Evolutionary conservation across 768 basidiomycete genomes (phyloP).

Genomic region (Boletus sensibilis): DNA sequence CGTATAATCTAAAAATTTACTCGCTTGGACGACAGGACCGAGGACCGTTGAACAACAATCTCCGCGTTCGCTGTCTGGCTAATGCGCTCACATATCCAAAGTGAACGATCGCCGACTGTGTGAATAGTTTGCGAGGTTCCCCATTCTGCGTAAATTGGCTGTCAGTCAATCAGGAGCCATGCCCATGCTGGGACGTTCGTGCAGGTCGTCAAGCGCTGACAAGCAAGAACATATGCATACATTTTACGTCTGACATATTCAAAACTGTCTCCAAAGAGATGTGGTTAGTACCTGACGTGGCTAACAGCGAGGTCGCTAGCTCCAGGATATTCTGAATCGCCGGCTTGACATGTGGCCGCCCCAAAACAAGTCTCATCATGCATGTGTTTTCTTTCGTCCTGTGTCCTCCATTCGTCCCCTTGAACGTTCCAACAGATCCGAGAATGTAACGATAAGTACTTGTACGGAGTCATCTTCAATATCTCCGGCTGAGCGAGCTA

Average conservation of each 20-base stretch:
- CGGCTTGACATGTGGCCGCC: conserved; percentile 25
- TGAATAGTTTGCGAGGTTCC: not conserved
- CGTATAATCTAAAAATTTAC: not conserved
- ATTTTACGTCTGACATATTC: conserved; percentile 25
- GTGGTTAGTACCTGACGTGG: conserved; percentile 8
- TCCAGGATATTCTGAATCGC: not conserved
- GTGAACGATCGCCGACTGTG: conserved; percentile 9
- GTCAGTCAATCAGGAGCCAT: conserved; percentile 7
- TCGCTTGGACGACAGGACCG: conserved; percentile 5
- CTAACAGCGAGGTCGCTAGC: not conserved
- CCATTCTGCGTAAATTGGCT: conserved; percentile 6
- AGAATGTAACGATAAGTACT: not conserved
- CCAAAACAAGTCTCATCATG: conserved; percentile 18
- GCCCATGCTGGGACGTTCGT: not conserved
- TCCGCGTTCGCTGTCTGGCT: not conserved
- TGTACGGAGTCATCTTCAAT: not conserved
- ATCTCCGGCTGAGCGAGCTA: conserved; percentile 1
- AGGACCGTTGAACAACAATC: not conserved
- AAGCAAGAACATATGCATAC: conserved; percentile 11
- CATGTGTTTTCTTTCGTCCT: conserved; percentile 1
- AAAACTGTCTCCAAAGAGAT: not conserved
- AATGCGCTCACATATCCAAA: not conserved
- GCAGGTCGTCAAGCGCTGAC: not conserved
- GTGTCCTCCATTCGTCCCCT: conserved; percentile 13
- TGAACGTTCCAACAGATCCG: conserved; percentile 25